Percentiles rank a stretch among this genome's conserved stretches.
These are phyloP conservation scores for Penicillium paxilli DNA, from an alignment of 495 filamentous ascomycete genomes.

Conservation along the genomic window DNA sequence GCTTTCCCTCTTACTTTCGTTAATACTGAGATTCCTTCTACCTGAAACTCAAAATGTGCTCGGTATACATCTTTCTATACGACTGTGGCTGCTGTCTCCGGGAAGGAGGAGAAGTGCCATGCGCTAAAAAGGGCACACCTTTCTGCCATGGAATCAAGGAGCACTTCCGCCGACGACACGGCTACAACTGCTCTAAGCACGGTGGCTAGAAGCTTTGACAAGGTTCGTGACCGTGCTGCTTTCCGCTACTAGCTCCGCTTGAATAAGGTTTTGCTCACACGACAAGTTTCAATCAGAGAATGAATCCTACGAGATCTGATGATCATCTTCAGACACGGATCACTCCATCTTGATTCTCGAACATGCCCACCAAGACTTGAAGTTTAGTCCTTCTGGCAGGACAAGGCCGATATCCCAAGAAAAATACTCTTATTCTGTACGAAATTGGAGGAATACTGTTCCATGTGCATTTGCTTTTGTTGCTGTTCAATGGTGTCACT, in stretches of 20 bases:
- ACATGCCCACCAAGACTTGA: not conserved
- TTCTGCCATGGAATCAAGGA: constrained; percentile 38
- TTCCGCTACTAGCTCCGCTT: not conserved
- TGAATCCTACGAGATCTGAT: not conserved
- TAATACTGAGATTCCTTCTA: not conserved
- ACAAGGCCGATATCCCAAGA: too few species aligned
- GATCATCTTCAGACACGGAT: not conserved
- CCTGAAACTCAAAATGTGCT: constrained; percentile 34
- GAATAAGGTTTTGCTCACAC: constrained; percentile 1
- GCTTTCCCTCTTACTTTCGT: not conserved
- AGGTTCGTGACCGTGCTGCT: constrained; percentile 1
- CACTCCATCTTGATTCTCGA: not conserved
- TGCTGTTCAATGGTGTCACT: not conserved
- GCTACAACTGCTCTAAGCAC: constrained; percentile 40
- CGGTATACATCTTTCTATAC: constrained; percentile 42
- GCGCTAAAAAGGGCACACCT: constrained; percentile 35
- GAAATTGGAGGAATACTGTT: not conserved
- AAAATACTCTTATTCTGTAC: not conserved
- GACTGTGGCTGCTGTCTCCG: constrained; percentile 42
- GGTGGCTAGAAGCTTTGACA: constrained; percentile 25
- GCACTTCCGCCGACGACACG: constrained; percentile 34
- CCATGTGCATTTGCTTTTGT: not conserved
- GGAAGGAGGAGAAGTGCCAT: constrained; percentile 39
- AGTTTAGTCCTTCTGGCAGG: too few species aligned
- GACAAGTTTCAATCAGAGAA: not conserved